phyloP scores from a whole-genome alignment of 768 basidiomycete species.

The Tephrocybe rancida region DNA sequence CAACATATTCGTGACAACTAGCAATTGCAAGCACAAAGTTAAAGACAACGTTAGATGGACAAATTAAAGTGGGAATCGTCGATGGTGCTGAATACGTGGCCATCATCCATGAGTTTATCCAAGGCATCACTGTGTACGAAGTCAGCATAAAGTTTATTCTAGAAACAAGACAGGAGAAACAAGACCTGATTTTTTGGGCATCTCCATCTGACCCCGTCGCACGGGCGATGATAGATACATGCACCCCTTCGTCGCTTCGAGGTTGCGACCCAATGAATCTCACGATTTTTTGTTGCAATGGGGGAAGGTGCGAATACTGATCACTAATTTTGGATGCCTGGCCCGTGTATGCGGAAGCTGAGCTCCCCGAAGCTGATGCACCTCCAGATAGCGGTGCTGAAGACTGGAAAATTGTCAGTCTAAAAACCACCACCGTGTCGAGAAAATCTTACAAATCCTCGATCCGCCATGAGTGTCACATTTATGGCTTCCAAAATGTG shows the following conservation, averaged over 20 bases:
- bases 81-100: slow-evolving; percentile 76
- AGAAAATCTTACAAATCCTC: slow-evolving; percentile 57
- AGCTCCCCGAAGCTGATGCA: slow-evolving; percentile 15
- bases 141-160: not conserved
- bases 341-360: slow-evolving; percentile 45
- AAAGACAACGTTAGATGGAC: slow-evolving; percentile 33
- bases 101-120: slow-evolving; percentile 79
- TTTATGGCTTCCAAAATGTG: slow-evolving; percentile 79
- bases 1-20: not conserved
- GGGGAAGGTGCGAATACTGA: slow-evolving; percentile 58
- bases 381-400: slow-evolving; percentile 29
- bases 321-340: slow-evolving; percentile 33
- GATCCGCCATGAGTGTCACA: slow-evolving; percentile 64
- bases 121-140: slow-evolving; percentile 58
- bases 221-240: slow-evolving; percentile 73
- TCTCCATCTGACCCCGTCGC: slow-evolving; percentile 51
- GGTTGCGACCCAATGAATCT: slow-evolving; percentile 58
- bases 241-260: slow-evolving; percentile 62
- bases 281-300: slow-evolving; percentile 65
- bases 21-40: not conserved
- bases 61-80: slow-evolving; percentile 81
- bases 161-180: slow-evolving; percentile 7
- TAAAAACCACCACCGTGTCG: slow-evolving; percentile 3
- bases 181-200: slow-evolving; percentile 65
- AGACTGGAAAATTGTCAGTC: slow-evolving; percentile 25